phyloP scores from a whole-genome alignment of 805 yeast species.

The Yarrowia deformans region DNA sequence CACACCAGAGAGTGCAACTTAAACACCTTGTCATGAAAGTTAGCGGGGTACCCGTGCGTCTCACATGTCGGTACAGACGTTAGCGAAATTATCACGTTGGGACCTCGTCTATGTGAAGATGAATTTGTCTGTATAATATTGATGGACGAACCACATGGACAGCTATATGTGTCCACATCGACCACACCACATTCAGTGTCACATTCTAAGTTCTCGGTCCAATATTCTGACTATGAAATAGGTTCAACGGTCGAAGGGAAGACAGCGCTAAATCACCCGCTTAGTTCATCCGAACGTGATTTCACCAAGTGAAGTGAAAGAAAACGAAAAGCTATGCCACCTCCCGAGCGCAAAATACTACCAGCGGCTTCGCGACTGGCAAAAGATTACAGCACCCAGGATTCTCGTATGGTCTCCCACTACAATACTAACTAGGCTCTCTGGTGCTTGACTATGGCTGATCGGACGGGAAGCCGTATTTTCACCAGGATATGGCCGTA shows the following conservation, averaged over 20 bases:
- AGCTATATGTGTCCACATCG: too few relatives aligned
- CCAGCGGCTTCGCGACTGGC: too few relatives aligned
- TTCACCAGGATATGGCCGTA: conserved; percentile 36
- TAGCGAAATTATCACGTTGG: conserved; percentile 25
- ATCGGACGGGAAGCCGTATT: conserved; percentile 35
- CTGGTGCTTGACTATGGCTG: conserved; percentile 36
- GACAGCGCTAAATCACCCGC: not conserved
- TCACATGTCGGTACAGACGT: not conserved
- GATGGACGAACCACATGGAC: too few relatives aligned
- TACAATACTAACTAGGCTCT: conserved; percentile 35
- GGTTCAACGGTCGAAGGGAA: not conserved
- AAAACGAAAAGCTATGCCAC: too few relatives aligned
- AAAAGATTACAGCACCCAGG: conserved; percentile 33
- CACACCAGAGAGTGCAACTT: conserved; percentile 11
- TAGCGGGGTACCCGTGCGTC: conserved; percentile 33
- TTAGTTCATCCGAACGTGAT: not conserved
- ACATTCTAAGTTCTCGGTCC: not conserved
- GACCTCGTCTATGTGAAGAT: not conserved
- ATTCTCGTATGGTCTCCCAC: conserved; percentile 36
- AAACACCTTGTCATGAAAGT: conserved; percentile 6
- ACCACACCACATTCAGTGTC: too few relatives aligned
- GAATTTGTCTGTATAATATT: not conserved
- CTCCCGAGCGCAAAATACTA: too few relatives aligned
- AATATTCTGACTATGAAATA: not conserved
- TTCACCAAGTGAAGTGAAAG: too few relatives aligned